Evolutionary conservation across 2,329 filamentous ascomycete species (phyloP).

Genomic region (Reticulascus tulasneorum): DNA sequence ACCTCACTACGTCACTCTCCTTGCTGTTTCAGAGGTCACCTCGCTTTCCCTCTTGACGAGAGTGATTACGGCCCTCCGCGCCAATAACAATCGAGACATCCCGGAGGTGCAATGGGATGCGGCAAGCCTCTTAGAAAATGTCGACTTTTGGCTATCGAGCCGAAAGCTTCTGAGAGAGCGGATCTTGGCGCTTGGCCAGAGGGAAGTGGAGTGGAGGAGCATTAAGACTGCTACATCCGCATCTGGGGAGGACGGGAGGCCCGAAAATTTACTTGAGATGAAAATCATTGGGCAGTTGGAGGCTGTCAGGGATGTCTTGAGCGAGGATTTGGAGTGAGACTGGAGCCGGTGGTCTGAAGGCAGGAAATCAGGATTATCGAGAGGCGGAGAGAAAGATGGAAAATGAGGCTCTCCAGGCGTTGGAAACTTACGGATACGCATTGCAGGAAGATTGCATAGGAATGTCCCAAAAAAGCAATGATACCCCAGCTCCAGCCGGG

Average conservation of each 20-base stretch:
- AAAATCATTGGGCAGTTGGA: constrained; percentile 69
- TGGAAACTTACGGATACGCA: background rate
- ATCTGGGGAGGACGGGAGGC: constrained; percentile 26
- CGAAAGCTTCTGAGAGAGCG: constrained; percentile 66
- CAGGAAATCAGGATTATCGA: too few species aligned
- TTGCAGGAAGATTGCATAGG: background rate
- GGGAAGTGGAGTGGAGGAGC: constrained; percentile 62
- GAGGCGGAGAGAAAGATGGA: background rate
- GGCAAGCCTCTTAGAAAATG: constrained; percentile 68
- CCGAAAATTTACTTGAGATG: constrained; percentile 64
- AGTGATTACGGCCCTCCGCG: constrained; percentile 65
- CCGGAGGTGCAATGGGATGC: constrained; percentile 73
- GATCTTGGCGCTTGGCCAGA: constrained; percentile 67
- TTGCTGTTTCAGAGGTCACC: constrained; percentile 73
- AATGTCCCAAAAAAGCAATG: background rate
- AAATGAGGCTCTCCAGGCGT: too few species aligned
- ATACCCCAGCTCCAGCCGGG: too few species aligned
- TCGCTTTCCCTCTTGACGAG: constrained; percentile 71
- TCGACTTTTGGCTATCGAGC: constrained; percentile 75
- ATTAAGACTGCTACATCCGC: constrained; percentile 34
- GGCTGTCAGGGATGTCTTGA: constrained; percentile 52
- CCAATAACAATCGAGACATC: constrained; percentile 67
- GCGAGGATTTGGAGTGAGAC: constrained; percentile 41
- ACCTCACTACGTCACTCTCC: constrained; percentile 66
- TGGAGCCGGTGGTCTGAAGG: too few species aligned